A percentile compares a stretch with the other conserved stretches of the same genome.
Evolutionary conservation across 805 yeast genomes (phyloP).

Genomic region (Pichia scutulata): DNA sequence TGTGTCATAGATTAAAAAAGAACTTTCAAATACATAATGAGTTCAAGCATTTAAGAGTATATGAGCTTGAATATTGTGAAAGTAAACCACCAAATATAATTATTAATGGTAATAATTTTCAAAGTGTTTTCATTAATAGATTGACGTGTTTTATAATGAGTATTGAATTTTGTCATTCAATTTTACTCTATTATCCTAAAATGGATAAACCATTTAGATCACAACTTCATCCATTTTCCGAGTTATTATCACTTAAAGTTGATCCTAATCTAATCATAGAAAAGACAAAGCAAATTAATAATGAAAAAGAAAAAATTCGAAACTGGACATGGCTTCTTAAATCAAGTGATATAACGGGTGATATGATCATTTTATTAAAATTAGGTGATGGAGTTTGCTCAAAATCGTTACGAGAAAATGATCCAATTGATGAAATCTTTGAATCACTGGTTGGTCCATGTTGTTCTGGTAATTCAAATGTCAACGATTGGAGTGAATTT

Average conservation of each 20-base stretch:
- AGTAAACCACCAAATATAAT: conserved; percentile 17
- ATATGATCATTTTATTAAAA: conserved; percentile 30
- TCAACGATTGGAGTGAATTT: conserved; percentile 12
- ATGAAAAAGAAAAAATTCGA: background rate
- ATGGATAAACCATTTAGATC: conserved; percentile 9
- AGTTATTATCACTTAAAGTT: conserved; percentile 14
- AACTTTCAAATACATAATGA: conserved; percentile 3
- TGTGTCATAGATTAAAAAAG: conserved; percentile 7
- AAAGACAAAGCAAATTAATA: background rate
- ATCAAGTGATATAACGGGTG: conserved; percentile 20
- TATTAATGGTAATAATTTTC: conserved; percentile 30
- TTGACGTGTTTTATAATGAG: conserved; percentile 23
- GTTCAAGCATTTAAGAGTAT: conserved; percentile 6
- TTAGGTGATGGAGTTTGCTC: conserved; percentile 33
- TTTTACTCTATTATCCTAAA: conserved; percentile 32
- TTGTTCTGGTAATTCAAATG: conserved; percentile 8
- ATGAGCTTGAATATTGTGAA: conserved; percentile 5
- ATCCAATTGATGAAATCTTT: conserved; percentile 11
- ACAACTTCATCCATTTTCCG: conserved; percentile 20
- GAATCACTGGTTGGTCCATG: conserved; percentile 22
- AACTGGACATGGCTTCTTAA: conserved; percentile 8
- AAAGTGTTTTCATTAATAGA: conserved; percentile 27
- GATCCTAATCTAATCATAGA: conserved; percentile 3
- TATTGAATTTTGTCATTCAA: conserved; percentile 24
- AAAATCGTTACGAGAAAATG: background rate